These are phyloP conservation scores for Pueraria montana DNA, from an alignment of 306 rosid species.

Conservation along the genomic window DNA sequence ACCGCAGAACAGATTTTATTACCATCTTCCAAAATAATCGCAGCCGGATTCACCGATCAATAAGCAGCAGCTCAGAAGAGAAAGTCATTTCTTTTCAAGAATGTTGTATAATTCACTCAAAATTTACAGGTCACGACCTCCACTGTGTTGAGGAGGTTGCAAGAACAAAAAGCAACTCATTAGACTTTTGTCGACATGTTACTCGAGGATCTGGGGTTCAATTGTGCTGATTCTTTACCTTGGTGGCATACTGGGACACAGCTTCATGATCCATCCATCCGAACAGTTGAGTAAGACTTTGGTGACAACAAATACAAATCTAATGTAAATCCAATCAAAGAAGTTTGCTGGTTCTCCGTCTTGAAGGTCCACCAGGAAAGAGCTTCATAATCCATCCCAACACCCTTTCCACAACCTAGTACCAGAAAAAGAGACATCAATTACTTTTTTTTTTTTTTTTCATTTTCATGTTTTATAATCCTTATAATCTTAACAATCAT, in stretches of 20 bases:
- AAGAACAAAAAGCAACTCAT: conserved; percentile 52
- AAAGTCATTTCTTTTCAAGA: conserved; percentile 58
- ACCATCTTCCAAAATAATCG: conserved; percentile 60
- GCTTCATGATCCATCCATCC: conserved; percentile 82
- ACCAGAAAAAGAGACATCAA: conserved; percentile 43
- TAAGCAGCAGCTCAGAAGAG: conserved; percentile 56
- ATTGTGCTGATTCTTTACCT: conserved; percentile 67
- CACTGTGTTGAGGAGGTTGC: conserved; percentile 47
- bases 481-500: conserved; percentile 19
- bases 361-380: conserved; percentile 95
- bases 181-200: conserved; percentile 31
- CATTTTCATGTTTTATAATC: conserved; percentile 13
- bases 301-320: conserved; percentile 45
- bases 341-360: conserved; percentile 91
- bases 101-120: conserved; percentile 63
- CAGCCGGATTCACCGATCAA: conserved; percentile 56
- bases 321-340: conserved; percentile 57
- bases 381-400: conserved; percentile 99
- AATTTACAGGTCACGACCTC: conserved; percentile 74
- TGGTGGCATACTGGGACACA: conserved; percentile 66
- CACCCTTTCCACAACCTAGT: conserved; percentile 95
- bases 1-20: conserved; percentile 50
- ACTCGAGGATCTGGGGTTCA: conserved; percentile 43
- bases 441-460: not conserved
- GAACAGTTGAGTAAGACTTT: conserved; percentile 48